These are phyloP conservation scores for Tardiomyces blankii DNA, from an alignment of 1,139 yeast species.

Conservation along the genomic window DNA sequence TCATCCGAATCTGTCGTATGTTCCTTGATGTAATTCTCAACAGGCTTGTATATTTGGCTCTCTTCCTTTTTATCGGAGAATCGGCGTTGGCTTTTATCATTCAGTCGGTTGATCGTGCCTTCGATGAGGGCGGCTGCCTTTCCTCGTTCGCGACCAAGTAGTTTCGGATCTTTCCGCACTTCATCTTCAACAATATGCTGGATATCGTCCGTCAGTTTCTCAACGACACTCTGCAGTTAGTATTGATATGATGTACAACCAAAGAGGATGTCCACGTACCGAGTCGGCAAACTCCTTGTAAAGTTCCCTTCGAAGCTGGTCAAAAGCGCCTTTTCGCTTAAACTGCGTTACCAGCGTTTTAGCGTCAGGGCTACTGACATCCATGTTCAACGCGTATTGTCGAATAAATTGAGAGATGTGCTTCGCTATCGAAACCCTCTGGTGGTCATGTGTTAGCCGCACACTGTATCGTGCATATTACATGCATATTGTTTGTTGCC, in stretches of 20 bases:
- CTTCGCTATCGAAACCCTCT: too few species aligned
- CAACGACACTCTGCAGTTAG: slow-evolving; percentile 8
- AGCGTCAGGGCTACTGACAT: slow-evolving; percentile 34
- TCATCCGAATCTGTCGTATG: background rate
- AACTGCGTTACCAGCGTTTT: slow-evolving; percentile 14
- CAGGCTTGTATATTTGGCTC: background rate
- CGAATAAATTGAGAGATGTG: too few species aligned
- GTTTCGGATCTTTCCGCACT: slow-evolving; percentile 15
- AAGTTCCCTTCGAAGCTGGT: slow-evolving; percentile 17
- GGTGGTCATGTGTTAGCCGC: too few species aligned
- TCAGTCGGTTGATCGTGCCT: slow-evolving; percentile 15
- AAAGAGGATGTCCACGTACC: slow-evolving; percentile 5
- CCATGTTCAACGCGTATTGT: too few species aligned
- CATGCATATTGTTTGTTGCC: too few species aligned
- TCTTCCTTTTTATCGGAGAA: background rate
- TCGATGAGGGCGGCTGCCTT: slow-evolving; percentile 23
- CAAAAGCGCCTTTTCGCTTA: slow-evolving; percentile 23
- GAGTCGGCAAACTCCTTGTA: slow-evolving; percentile 17
- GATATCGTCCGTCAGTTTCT: slow-evolving; percentile 14
- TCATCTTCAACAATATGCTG: slow-evolving; percentile 19
- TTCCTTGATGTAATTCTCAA: background rate
- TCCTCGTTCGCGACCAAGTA: slow-evolving; percentile 17
- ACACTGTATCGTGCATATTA: too few species aligned
- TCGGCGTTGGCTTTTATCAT: background rate
- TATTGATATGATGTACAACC: background rate